Conservation (phyloP, 2,329 filamentous ascomycete species). For the Beauveria sp. region DNA sequence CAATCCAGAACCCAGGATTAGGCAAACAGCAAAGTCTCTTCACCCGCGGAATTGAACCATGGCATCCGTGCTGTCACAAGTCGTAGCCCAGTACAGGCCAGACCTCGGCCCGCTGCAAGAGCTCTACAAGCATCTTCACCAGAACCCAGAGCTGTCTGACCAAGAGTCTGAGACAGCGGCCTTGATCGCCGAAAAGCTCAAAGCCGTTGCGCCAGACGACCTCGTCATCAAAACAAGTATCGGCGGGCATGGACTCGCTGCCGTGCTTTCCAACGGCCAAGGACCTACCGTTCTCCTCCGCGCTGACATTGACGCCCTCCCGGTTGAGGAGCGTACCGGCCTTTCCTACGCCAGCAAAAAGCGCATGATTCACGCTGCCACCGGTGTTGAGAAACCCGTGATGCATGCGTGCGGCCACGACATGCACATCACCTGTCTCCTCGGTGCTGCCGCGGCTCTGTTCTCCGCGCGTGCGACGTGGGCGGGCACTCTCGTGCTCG, state of each 20-base stretch:
- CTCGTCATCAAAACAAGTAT: constrained; percentile 38
- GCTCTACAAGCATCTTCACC: constrained; percentile 52
- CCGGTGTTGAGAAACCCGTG: constrained; percentile 43
- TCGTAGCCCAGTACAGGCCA: constrained; percentile 2
- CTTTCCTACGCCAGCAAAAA: constrained; percentile 45
- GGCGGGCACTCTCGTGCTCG: constrained; percentile 54
- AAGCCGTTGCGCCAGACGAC: constrained; percentile 3
- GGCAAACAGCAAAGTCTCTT: background rate
- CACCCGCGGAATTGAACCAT: background rate
- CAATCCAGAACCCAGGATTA: background rate
- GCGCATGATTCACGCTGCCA: constrained; percentile 28
- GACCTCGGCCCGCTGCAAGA: constrained; percentile 11
- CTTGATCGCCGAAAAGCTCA: constrained; percentile 34
- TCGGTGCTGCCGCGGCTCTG: constrained; percentile 48
- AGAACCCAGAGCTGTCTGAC: constrained; percentile 50
- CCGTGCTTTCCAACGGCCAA: constrained; percentile 44
- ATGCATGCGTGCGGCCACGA: constrained; percentile 67
- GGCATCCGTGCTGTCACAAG: background rate
- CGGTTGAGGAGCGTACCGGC: constrained; percentile 47
- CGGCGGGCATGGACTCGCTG: constrained; percentile 52
- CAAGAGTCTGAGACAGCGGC: constrained; percentile 46
- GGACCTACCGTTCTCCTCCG: constrained; percentile 50
- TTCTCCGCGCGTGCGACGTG: constrained; percentile 37
- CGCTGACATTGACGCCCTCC: constrained; percentile 56
- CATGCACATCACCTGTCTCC: constrained; percentile 52